Base-by-base conservation (phyloP, 768 basidiomycete species). In the Leccinum incarnatum region DNA sequence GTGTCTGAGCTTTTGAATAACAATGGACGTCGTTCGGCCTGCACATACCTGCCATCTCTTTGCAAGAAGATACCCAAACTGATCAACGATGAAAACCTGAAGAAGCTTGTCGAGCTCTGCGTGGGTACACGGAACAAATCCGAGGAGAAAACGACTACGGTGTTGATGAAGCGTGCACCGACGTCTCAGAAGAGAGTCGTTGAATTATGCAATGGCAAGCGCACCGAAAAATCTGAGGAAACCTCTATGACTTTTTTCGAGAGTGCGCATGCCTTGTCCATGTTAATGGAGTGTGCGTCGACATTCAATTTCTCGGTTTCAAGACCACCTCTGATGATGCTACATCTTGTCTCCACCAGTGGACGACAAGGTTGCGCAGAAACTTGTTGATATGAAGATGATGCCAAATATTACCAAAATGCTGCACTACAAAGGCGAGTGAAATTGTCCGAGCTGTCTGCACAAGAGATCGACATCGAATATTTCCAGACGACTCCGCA, bases 31-130 rank as follows among this genome's bases (percentile, higher is more conserved):
- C 61, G 53, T 45, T 68, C 70, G 4, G 71, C 62, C 40, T 71
- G 69, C 62, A 63, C 59, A 5, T 73, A 60, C 48, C 32, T 72
- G 7, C 72, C 72, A 1, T 66, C 71, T 6, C 69, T 72, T 46
- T 73, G 66, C 57, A 67, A 68, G 36, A 51, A 57, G 34, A 63
- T 48, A 36, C 23, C 27, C 1, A 52, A 42, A 23, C 30, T 73
- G 9, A 54, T 68, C 11, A 62, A 11, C 27, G 29, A 73, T 2
- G 56, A 46, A 14, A 65, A 69, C 21, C 11, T 72, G 59, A 49
- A 51, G 23, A 34, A 12, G 17, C 59, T 72, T 6, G 55, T 71
- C 48, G 27, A 57, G 4, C 51, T 64, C 4, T 73, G 65, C 9
- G 63, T 69, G 11, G 53, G 36, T 30, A 21, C 27, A 10, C 59